phyloP scores from a whole-genome alignment of 1,284 basidiomycete species.

The Cystobasidium sp. region DNA sequence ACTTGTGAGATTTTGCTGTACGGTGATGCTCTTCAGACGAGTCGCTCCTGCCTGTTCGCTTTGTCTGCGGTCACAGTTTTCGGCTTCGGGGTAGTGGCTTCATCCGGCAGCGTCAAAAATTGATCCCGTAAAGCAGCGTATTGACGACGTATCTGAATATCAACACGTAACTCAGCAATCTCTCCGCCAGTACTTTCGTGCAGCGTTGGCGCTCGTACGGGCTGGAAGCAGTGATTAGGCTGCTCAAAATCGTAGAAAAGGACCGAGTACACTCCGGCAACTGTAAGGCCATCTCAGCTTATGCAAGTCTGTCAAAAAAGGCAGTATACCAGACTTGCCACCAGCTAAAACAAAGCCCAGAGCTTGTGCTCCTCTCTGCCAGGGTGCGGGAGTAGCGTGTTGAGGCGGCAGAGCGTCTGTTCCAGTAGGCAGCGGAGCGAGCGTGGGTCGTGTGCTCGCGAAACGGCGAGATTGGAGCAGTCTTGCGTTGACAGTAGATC shows the following conservation, averaged over 20 bases:
- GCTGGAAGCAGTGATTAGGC: slow-evolving; percentile 51
- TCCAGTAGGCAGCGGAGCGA: slow-evolving; percentile 20
- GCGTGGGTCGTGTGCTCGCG: not conserved
- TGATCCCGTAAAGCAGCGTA: slow-evolving; percentile 46
- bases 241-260: slow-evolving; percentile 51
- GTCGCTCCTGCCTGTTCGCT: not conserved
- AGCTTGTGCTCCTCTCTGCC: slow-evolving; percentile 34
- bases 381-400: slow-evolving; percentile 30
- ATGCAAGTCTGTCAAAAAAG: not conserved
- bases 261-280: slow-evolving; percentile 47
- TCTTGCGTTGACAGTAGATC: not conserved
- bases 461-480: not conserved
- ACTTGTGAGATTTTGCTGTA: too few species aligned
- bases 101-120: slow-evolving; percentile 50
- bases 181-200: not conserved
- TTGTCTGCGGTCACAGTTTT: not conserved
- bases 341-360: slow-evolving; percentile 31
- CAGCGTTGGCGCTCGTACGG: slow-evolving; percentile 37
- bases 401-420: slow-evolving; percentile 7
- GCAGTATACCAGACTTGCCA: not conserved
- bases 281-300: slow-evolving; percentile 4
- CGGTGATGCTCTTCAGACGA: not conserved
- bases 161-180: not conserved
- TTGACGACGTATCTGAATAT: slow-evolving; percentile 48
- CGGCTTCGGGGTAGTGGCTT: not conserved